Evolutionary conservation across 2,329 filamentous ascomycete species (phyloP).

Genomic region (Pseudogymnoascus sp.): DNA sequence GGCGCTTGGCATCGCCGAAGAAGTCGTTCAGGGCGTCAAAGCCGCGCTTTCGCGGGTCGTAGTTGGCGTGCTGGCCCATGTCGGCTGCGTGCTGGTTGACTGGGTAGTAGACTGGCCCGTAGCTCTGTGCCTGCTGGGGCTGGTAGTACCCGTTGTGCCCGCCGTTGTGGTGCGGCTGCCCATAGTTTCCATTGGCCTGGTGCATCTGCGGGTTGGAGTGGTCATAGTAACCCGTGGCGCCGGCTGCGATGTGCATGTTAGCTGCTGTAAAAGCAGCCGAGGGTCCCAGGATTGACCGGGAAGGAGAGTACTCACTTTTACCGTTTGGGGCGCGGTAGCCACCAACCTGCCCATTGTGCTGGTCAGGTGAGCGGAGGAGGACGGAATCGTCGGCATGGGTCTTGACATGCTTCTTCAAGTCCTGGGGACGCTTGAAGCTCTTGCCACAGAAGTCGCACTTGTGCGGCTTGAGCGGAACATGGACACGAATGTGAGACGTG

Average conservation of each 20-base stretch:
- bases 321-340: constrained; percentile 45
- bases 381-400: constrained; percentile 95
- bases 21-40: constrained; percentile 88
- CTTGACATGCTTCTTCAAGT: constrained; percentile 99
- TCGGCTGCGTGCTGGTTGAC: constrained; percentile 56
- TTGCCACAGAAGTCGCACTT: constrained; percentile 99
- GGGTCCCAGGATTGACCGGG: not conserved
- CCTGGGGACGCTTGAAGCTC: constrained; percentile 97
- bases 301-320: constrained; percentile 39
- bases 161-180: constrained; percentile 45
- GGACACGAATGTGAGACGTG: constrained; percentile 95
- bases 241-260: constrained; percentile 28
- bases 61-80: constrained; percentile 49
- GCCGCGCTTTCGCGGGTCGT: constrained; percentile 73
- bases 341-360: constrained; percentile 25
- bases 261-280: constrained; percentile 21
- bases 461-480: constrained; percentile 97
- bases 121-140: constrained; percentile 51
- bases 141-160: constrained; percentile 42
- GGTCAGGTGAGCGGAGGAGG: constrained; percentile 35
- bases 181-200: constrained; percentile 41
- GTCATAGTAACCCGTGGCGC: constrained; percentile 46
- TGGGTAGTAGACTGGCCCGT: constrained; percentile 74
- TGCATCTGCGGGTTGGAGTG: constrained; percentile 53
- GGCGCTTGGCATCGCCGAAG: constrained; percentile 86